Percentiles rank a stretch among this genome's conserved stretches.
Evolutionary conservation across 139 green algal species (phyloP).

Genomic region (Nannochloris sp.): DNA sequence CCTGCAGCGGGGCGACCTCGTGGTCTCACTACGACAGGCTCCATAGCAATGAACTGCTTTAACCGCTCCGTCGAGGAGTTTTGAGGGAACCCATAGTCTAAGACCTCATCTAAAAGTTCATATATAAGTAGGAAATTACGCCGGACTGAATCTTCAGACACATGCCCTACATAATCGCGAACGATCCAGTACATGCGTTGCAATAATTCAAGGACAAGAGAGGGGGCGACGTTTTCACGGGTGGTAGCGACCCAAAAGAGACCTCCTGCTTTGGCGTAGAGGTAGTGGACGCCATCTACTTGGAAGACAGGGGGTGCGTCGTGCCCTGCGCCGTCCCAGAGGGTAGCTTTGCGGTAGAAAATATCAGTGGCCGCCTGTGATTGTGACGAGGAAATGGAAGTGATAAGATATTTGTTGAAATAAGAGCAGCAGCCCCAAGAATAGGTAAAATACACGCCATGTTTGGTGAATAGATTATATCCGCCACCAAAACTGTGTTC

Average conservation of each 20-base stretch:
- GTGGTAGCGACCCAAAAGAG: slow-evolving; percentile 87
- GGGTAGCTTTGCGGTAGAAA: slow-evolving; percentile 85
- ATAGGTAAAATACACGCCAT: too few relatives aligned
- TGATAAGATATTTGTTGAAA: background rate
- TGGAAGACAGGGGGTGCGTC: slow-evolving; percentile 86
- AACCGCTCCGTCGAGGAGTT: slow-evolving; percentile 84
- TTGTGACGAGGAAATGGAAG: background rate
- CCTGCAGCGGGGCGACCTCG: slow-evolving; percentile 24
- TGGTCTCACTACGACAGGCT: slow-evolving; percentile 60
- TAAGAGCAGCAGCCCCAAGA: too few relatives aligned
- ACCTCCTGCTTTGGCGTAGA: slow-evolving; percentile 77
- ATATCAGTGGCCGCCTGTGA: slow-evolving; percentile 62
- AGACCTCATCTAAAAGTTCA: slow-evolving; percentile 92
- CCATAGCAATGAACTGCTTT: slow-evolving; percentile 88
- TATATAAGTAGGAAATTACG: slow-evolving; percentile 97
- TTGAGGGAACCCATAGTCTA: slow-evolving; percentile 85
- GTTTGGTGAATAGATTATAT: too few relatives aligned
- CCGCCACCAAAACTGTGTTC: too few relatives aligned
- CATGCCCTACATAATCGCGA: slow-evolving; percentile 79
- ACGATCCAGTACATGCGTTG: slow-evolving; percentile 77
- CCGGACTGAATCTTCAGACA: slow-evolving; percentile 88
- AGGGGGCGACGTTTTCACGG: slow-evolving; percentile 78
- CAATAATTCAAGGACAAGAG: slow-evolving; percentile 88
- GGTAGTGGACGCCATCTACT: slow-evolving; percentile 92
- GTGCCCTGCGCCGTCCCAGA: slow-evolving; percentile 66